phyloP scores from a whole-genome alignment of 2,329 filamentous ascomycete species.

The Venturia oleaginea region DNA sequence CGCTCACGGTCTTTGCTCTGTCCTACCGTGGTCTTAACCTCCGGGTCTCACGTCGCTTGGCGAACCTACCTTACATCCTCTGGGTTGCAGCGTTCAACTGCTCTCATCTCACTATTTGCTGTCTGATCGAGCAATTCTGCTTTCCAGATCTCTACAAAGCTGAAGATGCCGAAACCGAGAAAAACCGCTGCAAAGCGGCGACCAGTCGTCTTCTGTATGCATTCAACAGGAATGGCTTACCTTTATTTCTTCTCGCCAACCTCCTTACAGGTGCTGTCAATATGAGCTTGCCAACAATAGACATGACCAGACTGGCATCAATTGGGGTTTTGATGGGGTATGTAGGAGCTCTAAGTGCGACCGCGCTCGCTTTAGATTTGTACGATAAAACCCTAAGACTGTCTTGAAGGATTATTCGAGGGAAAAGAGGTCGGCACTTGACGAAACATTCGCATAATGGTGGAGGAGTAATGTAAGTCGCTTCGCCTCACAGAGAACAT shows the following conservation, averaged over 20 bases:
- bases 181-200: slow-evolving; percentile 54
- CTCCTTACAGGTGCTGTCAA: slow-evolving; percentile 84
- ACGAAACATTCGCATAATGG: background rate
- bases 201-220: slow-evolving; percentile 76
- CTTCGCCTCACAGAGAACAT: background rate
- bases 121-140: slow-evolving; percentile 64
- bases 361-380: slow-evolving; percentile 59
- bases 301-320: slow-evolving; percentile 53
- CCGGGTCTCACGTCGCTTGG: slow-evolving; percentile 75
- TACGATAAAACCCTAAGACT: slow-evolving; percentile 40
- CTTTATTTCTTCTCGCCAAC: slow-evolving; percentile 80
- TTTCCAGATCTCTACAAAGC: slow-evolving; percentile 62
- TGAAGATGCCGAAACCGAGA: slow-evolving; percentile 40
- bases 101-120: slow-evolving; percentile 71
- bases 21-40: slow-evolving; percentile 65
- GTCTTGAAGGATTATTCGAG: background rate
- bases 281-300: slow-evolving; percentile 72
- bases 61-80: slow-evolving; percentile 86
- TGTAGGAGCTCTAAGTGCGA: slow-evolving; percentile 53
- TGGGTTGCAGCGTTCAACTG: slow-evolving; percentile 92
- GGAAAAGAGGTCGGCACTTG: background rate
- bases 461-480: background rate
- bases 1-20: slow-evolving; percentile 61
- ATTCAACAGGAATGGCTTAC: slow-evolving; percentile 81
- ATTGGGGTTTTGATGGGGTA: slow-evolving; percentile 72